These are phyloP conservation scores for Penicillium aurantiogriseum DNA, from an alignment of 2,329 filamentous ascomycete genomes.

Conservation along the genomic window DNA sequence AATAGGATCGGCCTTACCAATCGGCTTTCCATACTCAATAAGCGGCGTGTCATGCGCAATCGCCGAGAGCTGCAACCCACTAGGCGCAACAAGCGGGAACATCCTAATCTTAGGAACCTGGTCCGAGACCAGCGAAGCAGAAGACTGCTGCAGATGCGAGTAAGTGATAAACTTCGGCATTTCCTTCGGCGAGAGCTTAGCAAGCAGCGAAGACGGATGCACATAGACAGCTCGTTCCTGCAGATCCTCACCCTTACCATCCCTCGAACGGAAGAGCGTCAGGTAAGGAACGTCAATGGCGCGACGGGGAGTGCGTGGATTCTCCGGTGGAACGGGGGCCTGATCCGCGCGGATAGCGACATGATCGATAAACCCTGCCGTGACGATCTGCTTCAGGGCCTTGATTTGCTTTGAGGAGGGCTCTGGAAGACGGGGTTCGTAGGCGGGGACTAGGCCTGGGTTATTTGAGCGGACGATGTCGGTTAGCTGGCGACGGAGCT, in stretches of 20 bases:
- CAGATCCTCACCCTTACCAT: constrained; percentile 44
- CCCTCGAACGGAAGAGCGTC: constrained; percentile 70
- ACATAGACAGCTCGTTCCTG: constrained; percentile 74
- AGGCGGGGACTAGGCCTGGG: constrained; percentile 45
- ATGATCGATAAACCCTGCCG: constrained; percentile 90
- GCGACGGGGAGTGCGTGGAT: constrained; percentile 69
- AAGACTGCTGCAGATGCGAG: constrained; percentile 72
- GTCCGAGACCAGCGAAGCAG: constrained; percentile 53
- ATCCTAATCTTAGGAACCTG: constrained; percentile 74
- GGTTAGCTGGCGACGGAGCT: constrained; percentile 79
- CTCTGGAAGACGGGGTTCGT: constrained; percentile 54
- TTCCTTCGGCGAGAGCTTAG: constrained; percentile 66
- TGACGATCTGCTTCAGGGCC: constrained; percentile 84
- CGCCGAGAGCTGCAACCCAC: constrained; percentile 69
- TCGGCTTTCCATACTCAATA: constrained; percentile 81
- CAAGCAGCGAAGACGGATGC: constrained; percentile 79
- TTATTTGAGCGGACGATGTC: constrained; percentile 76
- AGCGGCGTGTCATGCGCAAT: constrained; percentile 83
- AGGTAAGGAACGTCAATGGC: constrained; percentile 91
- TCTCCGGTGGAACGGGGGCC: constrained; percentile 69
- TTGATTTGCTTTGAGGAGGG: constrained; percentile 68
- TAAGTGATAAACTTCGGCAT: constrained; percentile 89
- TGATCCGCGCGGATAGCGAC: constrained; percentile 88
- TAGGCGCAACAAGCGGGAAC: constrained; percentile 80
- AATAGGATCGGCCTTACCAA: constrained; percentile 69